phyloP scores from a whole-genome alignment of 805 yeast genomes.

The Candida parachauliodes region DNA sequence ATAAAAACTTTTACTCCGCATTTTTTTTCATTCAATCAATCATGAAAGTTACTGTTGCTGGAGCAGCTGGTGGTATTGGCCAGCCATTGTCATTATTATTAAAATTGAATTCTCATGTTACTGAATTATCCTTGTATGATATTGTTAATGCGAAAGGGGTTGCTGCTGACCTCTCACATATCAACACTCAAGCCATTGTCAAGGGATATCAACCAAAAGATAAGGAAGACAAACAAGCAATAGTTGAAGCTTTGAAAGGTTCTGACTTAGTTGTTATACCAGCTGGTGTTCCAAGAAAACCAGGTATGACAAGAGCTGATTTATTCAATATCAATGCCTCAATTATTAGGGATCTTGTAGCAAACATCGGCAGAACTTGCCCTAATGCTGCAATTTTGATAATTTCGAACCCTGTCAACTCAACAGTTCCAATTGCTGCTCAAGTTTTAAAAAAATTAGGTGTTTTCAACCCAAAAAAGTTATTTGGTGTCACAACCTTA shows the following conservation, averaged over 20 bases:
- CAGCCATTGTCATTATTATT: conserved; percentile 44
- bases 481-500: conserved; percentile 46
- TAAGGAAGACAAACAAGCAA: conserved; percentile 36
- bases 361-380: conserved; percentile 33
- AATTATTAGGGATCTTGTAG: conserved; percentile 41
- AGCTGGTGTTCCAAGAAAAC: conserved; percentile 48
- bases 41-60: conserved; percentile 43
- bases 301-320: conserved; percentile 48
- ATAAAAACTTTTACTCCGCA: no score
- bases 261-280: conserved; percentile 42
- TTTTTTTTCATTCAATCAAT: no score
- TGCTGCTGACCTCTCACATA: conserved; percentile 45
- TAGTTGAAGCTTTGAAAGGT: conserved; percentile 33
- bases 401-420: conserved; percentile 45
- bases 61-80: conserved; percentile 49
- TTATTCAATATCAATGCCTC: conserved; percentile 45
- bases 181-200: conserved; percentile 37
- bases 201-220: conserved; percentile 38
- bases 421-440: conserved; percentile 48
- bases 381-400: conserved; percentile 44
- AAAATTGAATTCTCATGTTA: conserved; percentile 36
- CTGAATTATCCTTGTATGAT: conserved; percentile 39
- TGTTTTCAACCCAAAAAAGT: conserved; percentile 42
- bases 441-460: conserved; percentile 45
- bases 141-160: conserved; percentile 45